A percentile compares a stretch with the other conserved stretches of the same genome.
Evolutionary conservation across 2,329 filamentous ascomycete species (phyloP).

Genomic region (Diaporthe aspalathi): DNA sequence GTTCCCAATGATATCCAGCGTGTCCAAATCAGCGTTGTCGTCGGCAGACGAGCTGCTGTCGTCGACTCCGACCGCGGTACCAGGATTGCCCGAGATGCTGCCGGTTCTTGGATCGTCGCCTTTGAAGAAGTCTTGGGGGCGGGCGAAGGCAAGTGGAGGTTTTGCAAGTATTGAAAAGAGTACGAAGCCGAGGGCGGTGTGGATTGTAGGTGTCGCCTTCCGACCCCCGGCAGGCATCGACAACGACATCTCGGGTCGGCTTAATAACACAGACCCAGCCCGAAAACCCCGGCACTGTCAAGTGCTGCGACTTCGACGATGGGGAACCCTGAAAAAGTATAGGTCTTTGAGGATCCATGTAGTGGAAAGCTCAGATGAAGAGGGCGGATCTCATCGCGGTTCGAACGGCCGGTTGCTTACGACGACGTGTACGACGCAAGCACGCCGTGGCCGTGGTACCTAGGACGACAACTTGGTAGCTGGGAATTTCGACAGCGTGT

Average conservation of each 20-base stretch:
- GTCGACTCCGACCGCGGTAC: not conserved
- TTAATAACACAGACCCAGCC: not conserved
- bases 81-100: not conserved
- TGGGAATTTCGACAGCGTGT: not conserved
- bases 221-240: not conserved
- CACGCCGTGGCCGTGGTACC: not conserved
- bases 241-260: not conserved
- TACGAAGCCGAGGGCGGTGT: not conserved
- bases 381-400: not conserved
- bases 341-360: not conserved
- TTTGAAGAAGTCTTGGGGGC: not conserved
- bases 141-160: not conserved
- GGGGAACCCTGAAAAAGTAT: not conserved
- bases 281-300: not conserved
- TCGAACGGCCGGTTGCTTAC: not conserved
- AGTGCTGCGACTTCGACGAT: not conserved
- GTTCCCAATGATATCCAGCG: not conserved
- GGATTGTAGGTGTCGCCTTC: not conserved
- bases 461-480: not conserved
- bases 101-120: not conserved
- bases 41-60: not conserved
- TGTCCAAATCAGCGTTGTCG: not conserved
- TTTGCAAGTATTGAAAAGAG: not conserved
- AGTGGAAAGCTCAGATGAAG: not conserved
- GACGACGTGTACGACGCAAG: constrained; percentile 1